Conservation (phyloP, 345 rosid species). For the Heritiera littoralis region DNA sequence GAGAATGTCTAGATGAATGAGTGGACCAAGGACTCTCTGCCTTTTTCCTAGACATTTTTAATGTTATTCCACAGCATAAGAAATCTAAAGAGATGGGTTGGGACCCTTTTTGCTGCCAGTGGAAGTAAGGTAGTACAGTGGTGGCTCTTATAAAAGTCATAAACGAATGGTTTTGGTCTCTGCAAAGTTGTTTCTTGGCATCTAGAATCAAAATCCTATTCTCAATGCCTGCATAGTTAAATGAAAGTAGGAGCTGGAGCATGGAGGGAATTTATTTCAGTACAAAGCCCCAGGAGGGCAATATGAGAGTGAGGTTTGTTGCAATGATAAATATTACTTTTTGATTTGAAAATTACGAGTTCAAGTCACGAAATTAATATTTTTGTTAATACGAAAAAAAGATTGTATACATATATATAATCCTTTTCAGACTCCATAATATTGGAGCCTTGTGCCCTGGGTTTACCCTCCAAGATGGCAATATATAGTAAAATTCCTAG, state of each 20-base stretch:
- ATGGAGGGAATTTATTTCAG: background rate
- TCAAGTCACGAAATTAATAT: too few relatives aligned
- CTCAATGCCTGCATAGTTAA: background rate
- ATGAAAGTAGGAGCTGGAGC: background rate
- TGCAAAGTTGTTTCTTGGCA: constrained; percentile 22
- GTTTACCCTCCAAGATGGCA: background rate
- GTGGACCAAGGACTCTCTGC: background rate
- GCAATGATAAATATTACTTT: too few relatives aligned
- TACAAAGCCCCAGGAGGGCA: background rate
- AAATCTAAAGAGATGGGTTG: constrained; percentile 1
- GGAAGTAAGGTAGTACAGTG: background rate
- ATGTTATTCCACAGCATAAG: constrained; percentile 4
- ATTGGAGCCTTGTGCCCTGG: too few relatives aligned
- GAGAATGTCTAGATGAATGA: background rate
- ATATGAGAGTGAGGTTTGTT: background rate
- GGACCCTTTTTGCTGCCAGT: constrained; percentile 1
- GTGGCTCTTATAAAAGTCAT: background rate
- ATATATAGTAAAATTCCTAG: background rate
- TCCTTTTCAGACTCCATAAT: too few relatives aligned
- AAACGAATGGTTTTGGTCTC: constrained; percentile 22
- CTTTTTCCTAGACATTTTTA: constrained; percentile 3
- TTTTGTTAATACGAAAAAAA: too few relatives aligned
- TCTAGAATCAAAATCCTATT: constrained; percentile 21
- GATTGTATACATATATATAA: too few relatives aligned
- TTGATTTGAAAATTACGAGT: too few relatives aligned